These are phyloP conservation scores for Penicillium hesseltinei DNA, from an alignment of 2,329 filamentous ascomycete species.

Conservation along the genomic window DNA sequence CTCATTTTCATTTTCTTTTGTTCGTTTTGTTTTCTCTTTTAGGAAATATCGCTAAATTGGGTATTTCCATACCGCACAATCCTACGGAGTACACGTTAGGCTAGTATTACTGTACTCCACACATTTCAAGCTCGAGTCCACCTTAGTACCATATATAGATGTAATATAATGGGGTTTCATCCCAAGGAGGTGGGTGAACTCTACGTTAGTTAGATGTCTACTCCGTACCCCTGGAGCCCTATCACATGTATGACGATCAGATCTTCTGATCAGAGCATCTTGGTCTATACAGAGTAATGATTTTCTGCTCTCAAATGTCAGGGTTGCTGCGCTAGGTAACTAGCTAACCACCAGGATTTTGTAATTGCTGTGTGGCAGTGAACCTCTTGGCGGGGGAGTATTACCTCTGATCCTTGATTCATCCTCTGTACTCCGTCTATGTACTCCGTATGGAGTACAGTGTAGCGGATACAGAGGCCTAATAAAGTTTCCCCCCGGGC, in stretches of 20 bases:
- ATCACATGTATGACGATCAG: constrained; percentile 2
- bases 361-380: neutral
- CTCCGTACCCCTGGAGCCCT: constrained; percentile 1
- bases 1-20: neutral
- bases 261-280: neutral
- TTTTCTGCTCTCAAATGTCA: neutral
- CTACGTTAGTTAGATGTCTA: neutral
- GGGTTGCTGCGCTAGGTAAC: neutral
- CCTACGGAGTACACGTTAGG: neutral
- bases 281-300: neutral
- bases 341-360: neutral
- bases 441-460: neutral
- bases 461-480: constrained; percentile 3
- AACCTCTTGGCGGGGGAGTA: neutral
- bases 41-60: neutral
- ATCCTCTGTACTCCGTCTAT: neutral
- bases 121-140: neutral
- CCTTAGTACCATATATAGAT: neutral
- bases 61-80: neutral
- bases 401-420: neutral
- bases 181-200: neutral
- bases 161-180: neutral
- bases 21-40: neutral
- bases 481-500: constrained; percentile 11
- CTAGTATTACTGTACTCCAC: neutral